phyloP scores from a whole-genome alignment of 2,329 filamentous ascomycete genomes.

The Graphium sp. region DNA sequence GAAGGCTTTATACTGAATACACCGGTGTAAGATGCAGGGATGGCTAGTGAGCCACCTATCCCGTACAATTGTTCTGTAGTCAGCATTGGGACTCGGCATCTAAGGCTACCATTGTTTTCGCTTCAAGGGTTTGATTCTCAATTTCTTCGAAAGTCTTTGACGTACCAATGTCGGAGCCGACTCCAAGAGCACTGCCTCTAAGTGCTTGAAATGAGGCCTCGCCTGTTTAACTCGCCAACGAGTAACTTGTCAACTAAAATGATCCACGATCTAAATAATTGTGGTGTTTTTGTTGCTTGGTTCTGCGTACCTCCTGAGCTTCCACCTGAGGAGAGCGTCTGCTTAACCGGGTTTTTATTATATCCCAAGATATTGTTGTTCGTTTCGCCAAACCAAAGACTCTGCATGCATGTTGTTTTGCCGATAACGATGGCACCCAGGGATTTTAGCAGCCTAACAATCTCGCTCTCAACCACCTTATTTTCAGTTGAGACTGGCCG shows the following conservation, averaged over 20 bases:
- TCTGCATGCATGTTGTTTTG: slow-evolving; percentile 23
- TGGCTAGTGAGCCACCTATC: slow-evolving; percentile 1
- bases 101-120: neutral
- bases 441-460: slow-evolving; percentile 28
- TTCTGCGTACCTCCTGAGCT: slow-evolving; percentile 2
- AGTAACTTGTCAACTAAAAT: neutral
- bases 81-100: too few relatives aligned
- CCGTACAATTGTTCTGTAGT: too few relatives aligned
- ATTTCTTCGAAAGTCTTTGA: neutral
- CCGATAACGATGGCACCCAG: slow-evolving; percentile 34
- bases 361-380: slow-evolving; percentile 3
- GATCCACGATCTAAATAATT: neutral
- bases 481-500: too few relatives aligned
- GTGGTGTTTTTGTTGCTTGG: neutral
- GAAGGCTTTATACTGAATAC: slow-evolving; percentile 3
- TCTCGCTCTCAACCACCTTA: slow-evolving; percentile 24
- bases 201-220: slow-evolving; percentile 2
- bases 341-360: slow-evolving; percentile 2
- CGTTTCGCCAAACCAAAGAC: slow-evolving; percentile 3
- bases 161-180: slow-evolving; percentile 1
- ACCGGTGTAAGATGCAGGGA: slow-evolving; percentile 2
- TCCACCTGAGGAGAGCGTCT: slow-evolving; percentile 2
- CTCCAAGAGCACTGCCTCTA: slow-evolving; percentile 2
- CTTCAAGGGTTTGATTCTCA: too few relatives aligned
- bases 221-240: too few relatives aligned